Conservation (phyloP, 2,329 filamentous ascomycete species). For the Diaporthe humulicola region DNA sequence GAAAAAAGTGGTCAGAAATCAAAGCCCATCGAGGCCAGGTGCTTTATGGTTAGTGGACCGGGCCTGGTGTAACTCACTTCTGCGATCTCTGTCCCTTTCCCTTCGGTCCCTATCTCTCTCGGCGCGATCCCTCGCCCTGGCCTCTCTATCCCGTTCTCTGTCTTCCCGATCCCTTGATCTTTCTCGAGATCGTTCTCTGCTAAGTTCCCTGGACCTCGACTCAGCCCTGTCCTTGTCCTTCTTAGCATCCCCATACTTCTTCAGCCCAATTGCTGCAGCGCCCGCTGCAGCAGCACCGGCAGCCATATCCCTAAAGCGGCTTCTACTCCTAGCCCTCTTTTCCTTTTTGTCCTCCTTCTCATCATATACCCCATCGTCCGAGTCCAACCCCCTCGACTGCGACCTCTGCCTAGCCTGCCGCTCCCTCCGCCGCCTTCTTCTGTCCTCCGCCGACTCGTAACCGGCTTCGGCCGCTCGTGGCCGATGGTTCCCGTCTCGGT, state of each 20-base stretch:
- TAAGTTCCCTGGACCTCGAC: slow-evolving; percentile 47
- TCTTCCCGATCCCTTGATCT: slow-evolving; percentile 42
- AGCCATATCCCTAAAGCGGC: slow-evolving; percentile 67
- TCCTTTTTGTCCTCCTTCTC: slow-evolving; percentile 53
- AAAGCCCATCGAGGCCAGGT: background rate
- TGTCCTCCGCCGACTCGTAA: slow-evolving; percentile 64
- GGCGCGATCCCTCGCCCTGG: slow-evolving; percentile 46
- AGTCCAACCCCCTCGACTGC: slow-evolving; percentile 46
- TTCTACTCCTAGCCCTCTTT: slow-evolving; percentile 66
- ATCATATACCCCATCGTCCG: slow-evolving; percentile 39
- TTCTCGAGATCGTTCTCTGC: slow-evolving; percentile 53
- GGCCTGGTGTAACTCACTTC: slow-evolving; percentile 47
- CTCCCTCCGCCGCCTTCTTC: slow-evolving; percentile 45
- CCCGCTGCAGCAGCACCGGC: slow-evolving; percentile 68
- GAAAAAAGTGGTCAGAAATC: slow-evolving; percentile 33
- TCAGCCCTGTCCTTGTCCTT: slow-evolving; percentile 55
- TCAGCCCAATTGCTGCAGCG: slow-evolving; percentile 73
- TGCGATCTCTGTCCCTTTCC: slow-evolving; percentile 53
- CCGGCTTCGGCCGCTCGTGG: slow-evolving; percentile 41
- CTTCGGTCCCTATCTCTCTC: slow-evolving; percentile 52
- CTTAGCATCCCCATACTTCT: slow-evolving; percentile 67
- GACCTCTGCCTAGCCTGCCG: slow-evolving; percentile 50
- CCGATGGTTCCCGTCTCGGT: slow-evolving; percentile 40
- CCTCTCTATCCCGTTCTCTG: slow-evolving; percentile 43
- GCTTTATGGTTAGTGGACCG: background rate